These are phyloP conservation scores for Umbelopsis ramanniana DNA, from an alignment of 192 early-diverging fungal species.

Conservation along the genomic window DNA sequence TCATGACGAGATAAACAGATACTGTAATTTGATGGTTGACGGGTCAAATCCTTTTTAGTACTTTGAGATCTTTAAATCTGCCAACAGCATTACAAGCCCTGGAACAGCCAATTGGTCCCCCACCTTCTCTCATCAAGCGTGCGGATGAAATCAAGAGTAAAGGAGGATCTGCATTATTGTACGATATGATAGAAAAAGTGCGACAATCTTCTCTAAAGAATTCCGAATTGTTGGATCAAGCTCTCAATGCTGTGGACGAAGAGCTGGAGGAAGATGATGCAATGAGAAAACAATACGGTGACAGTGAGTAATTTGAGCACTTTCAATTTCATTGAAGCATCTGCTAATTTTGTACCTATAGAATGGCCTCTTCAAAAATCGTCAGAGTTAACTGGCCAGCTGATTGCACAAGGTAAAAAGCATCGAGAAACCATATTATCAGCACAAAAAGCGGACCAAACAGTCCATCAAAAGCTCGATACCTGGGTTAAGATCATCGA, in stretches of 20 bases:
- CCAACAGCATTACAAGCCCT: slow-evolving; percentile 56
- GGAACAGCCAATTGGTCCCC: slow-evolving; percentile 78
- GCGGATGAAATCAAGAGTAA: slow-evolving; percentile 75
- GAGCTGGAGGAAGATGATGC: slow-evolving; percentile 74
- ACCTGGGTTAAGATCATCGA: slow-evolving; percentile 63
- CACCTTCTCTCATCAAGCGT: slow-evolving; percentile 68
- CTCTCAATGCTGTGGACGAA: slow-evolving; percentile 67
- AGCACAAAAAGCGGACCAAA: slow-evolving; percentile 62
- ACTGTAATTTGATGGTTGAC: too few species aligned
- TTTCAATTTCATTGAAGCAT: not conserved
- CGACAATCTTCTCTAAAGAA: slow-evolving; percentile 54
- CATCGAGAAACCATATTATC: slow-evolving; percentile 60
- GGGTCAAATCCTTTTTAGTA: slow-evolving; percentile 7
- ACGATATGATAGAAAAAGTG: slow-evolving; percentile 69
- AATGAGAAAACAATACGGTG: slow-evolving; percentile 56
- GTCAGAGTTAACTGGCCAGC: slow-evolving; percentile 50
- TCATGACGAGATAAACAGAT: slow-evolving; percentile 49
- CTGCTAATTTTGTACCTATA: slow-evolving; percentile 4
- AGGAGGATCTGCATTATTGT: slow-evolving; percentile 69
- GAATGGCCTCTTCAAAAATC: slow-evolving; percentile 66
- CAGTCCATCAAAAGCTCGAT: slow-evolving; percentile 62
- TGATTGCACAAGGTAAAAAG: slow-evolving; percentile 59
- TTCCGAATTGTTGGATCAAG: slow-evolving; percentile 66
- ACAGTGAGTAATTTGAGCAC: slow-evolving; percentile 26
- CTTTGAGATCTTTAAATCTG: slow-evolving; percentile 40